phyloP scores from a whole-genome alignment of 176 grass and related monocot genomes.

The Carex littledalei region DNA sequence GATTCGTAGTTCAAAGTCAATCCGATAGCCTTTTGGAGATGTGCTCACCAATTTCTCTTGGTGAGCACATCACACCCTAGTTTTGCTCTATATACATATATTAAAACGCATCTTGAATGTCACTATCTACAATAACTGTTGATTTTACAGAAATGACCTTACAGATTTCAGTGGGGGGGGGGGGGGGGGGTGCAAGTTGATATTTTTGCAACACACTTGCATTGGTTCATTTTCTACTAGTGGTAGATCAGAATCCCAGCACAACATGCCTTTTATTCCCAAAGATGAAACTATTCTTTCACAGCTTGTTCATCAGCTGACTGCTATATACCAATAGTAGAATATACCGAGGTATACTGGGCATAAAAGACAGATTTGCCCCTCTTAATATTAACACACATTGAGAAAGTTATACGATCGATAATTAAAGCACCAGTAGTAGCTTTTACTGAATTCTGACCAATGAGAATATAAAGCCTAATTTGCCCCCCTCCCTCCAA shows the following conservation, averaged over 20 bases:
- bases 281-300: slow-evolving; percentile 5
- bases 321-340: slow-evolving; percentile 3
- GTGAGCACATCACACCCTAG: no score
- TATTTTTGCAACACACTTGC: not conserved
- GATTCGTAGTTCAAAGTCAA: no score
- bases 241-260: slow-evolving; percentile 18
- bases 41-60: no score
- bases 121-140: not conserved
- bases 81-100: not conserved
- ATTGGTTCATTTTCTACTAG: not conserved
- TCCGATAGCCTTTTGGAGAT: no score
- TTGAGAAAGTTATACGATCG: not conserved
- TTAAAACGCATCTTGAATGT: not conserved
- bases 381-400: not conserved
- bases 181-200: not conserved
- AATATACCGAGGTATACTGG: not conserved
- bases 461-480: not conserved
- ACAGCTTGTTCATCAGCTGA: not conserved
- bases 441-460: not conserved
- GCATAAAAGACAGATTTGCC: slow-evolving; percentile 1
- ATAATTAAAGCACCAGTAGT: not conserved
- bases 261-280: not conserved
- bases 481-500: not conserved
- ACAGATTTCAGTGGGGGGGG: not conserved
- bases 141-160: not conserved